Evolutionary conservation across 2,329 filamentous ascomycete genomes (phyloP).

Genomic region (Fusarium sp.): DNA sequence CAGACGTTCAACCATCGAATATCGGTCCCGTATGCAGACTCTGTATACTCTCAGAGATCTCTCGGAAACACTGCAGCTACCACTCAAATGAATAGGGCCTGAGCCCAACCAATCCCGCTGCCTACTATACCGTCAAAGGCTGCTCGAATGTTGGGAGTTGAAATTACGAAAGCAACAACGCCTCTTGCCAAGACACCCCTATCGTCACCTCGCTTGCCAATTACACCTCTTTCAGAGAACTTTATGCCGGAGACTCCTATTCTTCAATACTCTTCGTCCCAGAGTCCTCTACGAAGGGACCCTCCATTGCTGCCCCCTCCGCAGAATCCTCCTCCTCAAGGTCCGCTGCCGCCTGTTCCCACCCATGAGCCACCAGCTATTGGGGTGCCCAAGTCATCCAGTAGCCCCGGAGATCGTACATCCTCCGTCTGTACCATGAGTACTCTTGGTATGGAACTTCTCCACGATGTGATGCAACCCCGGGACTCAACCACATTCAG

Average conservation of each 20-base stretch:
- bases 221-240: neutral
- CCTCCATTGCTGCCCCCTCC: neutral
- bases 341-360: neutral
- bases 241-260: neutral
- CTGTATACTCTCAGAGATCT: slow-evolving; percentile 23
- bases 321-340: neutral
- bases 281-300: neutral
- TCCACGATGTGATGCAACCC: slow-evolving; percentile 32
- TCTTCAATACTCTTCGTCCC: neutral
- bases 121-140: slow-evolving; percentile 22
- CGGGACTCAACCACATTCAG: slow-evolving; percentile 12
- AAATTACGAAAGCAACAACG: neutral
- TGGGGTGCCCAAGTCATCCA: neutral
- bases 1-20: slow-evolving; percentile 24
- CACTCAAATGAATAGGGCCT: neutral
- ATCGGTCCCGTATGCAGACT: slow-evolving; percentile 12
- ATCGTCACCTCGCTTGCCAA: neutral
- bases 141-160: slow-evolving; percentile 24
- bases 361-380: neutral
- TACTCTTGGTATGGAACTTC: slow-evolving; percentile 32
- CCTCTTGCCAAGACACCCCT: neutral
- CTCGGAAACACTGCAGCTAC: slow-evolving; percentile 17
- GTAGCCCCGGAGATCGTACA: neutral
- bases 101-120: neutral
- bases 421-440: slow-evolving; percentile 35